These are phyloP conservation scores for Nicotiana benthamiana DNA, from an alignment of 257 asterid species.

Conservation along the genomic window DNA sequence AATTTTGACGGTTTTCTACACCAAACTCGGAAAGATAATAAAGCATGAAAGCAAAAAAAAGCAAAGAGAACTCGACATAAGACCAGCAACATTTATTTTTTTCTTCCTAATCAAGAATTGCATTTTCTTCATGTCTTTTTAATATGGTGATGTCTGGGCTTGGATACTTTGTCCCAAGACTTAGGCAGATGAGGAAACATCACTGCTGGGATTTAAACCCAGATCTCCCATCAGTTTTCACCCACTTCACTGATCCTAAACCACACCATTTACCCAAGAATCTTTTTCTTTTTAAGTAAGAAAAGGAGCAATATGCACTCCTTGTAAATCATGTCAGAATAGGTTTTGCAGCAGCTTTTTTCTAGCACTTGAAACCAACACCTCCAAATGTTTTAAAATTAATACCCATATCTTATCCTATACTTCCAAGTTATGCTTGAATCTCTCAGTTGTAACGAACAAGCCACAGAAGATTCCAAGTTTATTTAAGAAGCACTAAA, in stretches of 20 bases:
- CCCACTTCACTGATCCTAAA: not conserved
- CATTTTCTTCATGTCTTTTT: not conserved
- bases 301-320: not conserved
- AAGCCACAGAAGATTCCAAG: not conserved
- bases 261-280: not conserved
- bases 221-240: not conserved
- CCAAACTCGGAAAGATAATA: not conserved
- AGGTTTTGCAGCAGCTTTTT: not conserved
- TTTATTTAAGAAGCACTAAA: not conserved
- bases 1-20: not conserved
- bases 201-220: not conserved
- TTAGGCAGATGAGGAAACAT: not conserved
- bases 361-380: not conserved
- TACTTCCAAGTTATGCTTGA: not conserved
- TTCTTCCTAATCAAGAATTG: not conserved
- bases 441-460: not conserved
- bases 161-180: not conserved
- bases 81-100: not conserved
- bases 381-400: not conserved
- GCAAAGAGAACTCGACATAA: not conserved
- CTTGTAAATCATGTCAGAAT: not conserved
- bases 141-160: not conserved
- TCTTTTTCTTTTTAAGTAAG: not conserved
- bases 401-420: not conserved
- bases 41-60: not conserved